phyloP scores from a whole-genome alignment of 306 rosid genomes.

The Cucurbita maxima region DNA sequence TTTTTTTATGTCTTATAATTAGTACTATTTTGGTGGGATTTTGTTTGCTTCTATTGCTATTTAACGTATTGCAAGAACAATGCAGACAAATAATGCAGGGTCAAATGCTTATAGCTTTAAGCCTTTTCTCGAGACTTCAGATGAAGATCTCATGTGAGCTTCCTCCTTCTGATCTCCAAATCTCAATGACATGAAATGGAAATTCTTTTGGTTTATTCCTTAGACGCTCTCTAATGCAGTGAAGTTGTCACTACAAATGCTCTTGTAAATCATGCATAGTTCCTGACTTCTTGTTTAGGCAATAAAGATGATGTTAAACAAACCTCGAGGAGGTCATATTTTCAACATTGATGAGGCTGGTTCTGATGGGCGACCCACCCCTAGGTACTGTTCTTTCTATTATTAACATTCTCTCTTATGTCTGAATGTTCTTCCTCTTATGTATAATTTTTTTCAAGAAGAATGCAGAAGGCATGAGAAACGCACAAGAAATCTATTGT shows the following conservation, averaged over 20 bases:
- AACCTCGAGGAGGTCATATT: slow-evolving; percentile 85
- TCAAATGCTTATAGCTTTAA: slow-evolving; percentile 87
- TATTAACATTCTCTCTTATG: slow-evolving; percentile 6
- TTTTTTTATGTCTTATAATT: background rate
- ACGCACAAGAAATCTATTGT: background rate
- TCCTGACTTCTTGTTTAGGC: slow-evolving; percentile 43
- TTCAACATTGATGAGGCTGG: slow-evolving; percentile 98
- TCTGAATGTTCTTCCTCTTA: background rate
- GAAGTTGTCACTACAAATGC: slow-evolving; percentile 90
- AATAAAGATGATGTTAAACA: slow-evolving; percentile 77
- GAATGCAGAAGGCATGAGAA: background rate
- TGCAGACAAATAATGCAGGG: slow-evolving; percentile 97
- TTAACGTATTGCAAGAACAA: slow-evolving; percentile 22
- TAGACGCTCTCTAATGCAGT: slow-evolving; percentile 36
- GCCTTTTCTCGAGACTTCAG: slow-evolving; percentile 85
- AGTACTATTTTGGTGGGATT: slow-evolving; percentile 6
- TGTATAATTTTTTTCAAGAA: background rate
- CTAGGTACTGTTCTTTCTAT: slow-evolving; percentile 41
- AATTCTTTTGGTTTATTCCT: slow-evolving; percentile 3
- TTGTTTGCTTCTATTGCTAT: slow-evolving; percentile 3
- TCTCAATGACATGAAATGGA: slow-evolving; percentile 1
- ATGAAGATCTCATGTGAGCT: slow-evolving; percentile 88
- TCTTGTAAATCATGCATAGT: slow-evolving; percentile 22
- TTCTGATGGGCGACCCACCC: slow-evolving; percentile 97
- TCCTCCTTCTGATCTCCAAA: slow-evolving; percentile 1